phyloP scores from a whole-genome alignment of 1,284 basidiomycete genomes.

The Abortiporus biennis region DNA sequence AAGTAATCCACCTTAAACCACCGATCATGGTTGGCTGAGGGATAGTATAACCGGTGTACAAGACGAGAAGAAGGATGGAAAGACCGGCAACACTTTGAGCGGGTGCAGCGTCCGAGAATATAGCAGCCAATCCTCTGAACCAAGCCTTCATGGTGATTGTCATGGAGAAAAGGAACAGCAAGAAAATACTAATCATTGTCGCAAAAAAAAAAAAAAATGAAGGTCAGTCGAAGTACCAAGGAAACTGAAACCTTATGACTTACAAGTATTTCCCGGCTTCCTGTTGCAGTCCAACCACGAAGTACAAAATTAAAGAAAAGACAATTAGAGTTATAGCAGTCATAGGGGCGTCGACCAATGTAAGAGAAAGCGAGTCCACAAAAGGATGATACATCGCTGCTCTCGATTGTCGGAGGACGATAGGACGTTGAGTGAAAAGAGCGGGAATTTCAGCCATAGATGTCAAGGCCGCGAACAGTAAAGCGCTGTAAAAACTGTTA shows the following conservation, averaged over 20 bases:
- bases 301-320: constrained; percentile 59
- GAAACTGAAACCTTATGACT: constrained; percentile 16
- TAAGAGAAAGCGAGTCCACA: constrained; percentile 61
- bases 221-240: not conserved
- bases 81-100: constrained; percentile 60
- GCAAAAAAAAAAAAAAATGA: constrained; percentile 4
- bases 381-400: constrained; percentile 64
- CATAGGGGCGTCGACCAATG: constrained; percentile 67
- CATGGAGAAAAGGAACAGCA: constrained; percentile 43
- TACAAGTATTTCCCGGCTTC: constrained; percentile 57
- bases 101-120: constrained; percentile 43
- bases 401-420: constrained; percentile 55
- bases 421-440: constrained; percentile 67
- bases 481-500: constrained; percentile 28
- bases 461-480: constrained; percentile 48
- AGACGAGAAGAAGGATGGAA: constrained; percentile 36
- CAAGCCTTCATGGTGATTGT: constrained; percentile 56
- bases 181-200: constrained; percentile 48
- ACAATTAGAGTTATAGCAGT: constrained; percentile 42
- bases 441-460: constrained; percentile 73
- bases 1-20: constrained; percentile 59
- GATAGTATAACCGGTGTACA: constrained; percentile 46
- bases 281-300: constrained; percentile 52
- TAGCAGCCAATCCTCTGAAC: constrained; percentile 54
- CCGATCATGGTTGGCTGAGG: constrained; percentile 55